Evolutionary conservation across 2,329 filamentous ascomycete genomes (phyloP), one percentile per base, ranked within the genome.

Genomic region (Arthroderma sp.): DNA sequence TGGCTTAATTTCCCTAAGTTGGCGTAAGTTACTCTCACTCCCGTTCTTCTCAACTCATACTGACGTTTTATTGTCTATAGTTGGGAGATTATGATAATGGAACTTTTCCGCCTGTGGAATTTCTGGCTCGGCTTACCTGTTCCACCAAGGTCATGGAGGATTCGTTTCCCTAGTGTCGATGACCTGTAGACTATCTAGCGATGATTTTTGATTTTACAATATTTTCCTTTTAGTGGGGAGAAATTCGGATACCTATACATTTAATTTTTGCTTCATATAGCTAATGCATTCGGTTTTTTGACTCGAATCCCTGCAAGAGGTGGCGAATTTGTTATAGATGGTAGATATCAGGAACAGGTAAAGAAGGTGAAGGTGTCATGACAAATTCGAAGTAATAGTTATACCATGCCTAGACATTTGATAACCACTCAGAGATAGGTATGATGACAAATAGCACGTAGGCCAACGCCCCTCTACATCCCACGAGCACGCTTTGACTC

Each of bases 1-100:
- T 98, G 89, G 88, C 56, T 83, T 4, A 73, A 77, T 21, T 75
- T 90, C 52, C 91, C 91, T 0, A 76, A 72, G 49, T 79, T 79
- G 61, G 58, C 87, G 87, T 93, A 79, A 82, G 87, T 82, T 17
- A 4, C 25, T 17, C 21, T 37, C 43, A 17, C 3, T 38, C 2
- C 23, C 35, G 11, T 4, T n/a, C 17, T 31, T 19, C 17, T 17
- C 19, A 23, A 15, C 41, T 25, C 11, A 13, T 2, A 53, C 54
- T 59, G 44, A 60, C 31, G 8, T 19, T 57, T 15, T 1, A 17
- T 51, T 31, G 28, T 31, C 28, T 59, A 33, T 59, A 81, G 79
- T 52, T 74, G 72, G 56, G 71, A 76, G 55, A 81, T 86, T 44
- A 60, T 76, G 15, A 63, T 79, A 25, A 68, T 78, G 3, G 84